These are phyloP conservation scores for Mortierella sp. DNA, from an alignment of 371 early-diverging fungal species.

Conservation along the genomic window DNA sequence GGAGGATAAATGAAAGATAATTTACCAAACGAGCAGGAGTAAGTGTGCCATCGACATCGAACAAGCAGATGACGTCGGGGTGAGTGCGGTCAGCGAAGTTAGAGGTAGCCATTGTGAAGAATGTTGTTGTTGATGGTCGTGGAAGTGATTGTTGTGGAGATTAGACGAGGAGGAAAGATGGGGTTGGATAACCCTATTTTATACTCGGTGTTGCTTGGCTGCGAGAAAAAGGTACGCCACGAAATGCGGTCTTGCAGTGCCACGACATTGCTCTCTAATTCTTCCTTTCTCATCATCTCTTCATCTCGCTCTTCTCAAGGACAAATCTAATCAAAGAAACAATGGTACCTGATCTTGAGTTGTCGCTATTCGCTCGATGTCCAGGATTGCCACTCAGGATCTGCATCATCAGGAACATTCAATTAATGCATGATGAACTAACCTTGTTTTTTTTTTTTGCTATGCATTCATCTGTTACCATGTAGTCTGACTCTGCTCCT, in stretches of 20 bases:
- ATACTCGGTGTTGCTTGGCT: too few species aligned
- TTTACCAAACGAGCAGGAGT: slow-evolving; percentile 94
- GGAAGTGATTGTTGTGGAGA: neutral
- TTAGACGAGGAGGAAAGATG: slow-evolving; percentile 3
- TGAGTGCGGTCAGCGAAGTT: slow-evolving; percentile 72
- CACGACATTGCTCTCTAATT: slow-evolving; percentile 1
- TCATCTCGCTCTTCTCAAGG: neutral
- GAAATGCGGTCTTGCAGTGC: slow-evolving; percentile 30
- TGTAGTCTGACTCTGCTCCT: slow-evolving; percentile 55
- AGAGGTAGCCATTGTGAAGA: slow-evolving; percentile 19
- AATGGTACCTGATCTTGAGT: slow-evolving; percentile 1
- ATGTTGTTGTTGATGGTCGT: slow-evolving; percentile 3
- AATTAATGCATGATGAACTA: neutral
- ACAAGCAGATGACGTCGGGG: slow-evolving; percentile 92
- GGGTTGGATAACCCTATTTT: neutral
- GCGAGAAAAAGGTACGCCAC: neutral
- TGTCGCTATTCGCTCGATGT: neutral
- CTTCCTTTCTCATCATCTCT: neutral
- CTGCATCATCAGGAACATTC: slow-evolving; percentile 1
- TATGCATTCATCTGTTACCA: slow-evolving; percentile 3
- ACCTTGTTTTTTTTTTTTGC: neutral
- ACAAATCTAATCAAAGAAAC: neutral
- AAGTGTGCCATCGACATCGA: slow-evolving; percentile 99
- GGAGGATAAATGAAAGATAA: neutral
- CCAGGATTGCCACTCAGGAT: neutral